Evolutionary conservation across 225 moss, liverwort and hornwort genomes (phyloP).

Genomic region (Physcomitrellopsis africana): DNA sequence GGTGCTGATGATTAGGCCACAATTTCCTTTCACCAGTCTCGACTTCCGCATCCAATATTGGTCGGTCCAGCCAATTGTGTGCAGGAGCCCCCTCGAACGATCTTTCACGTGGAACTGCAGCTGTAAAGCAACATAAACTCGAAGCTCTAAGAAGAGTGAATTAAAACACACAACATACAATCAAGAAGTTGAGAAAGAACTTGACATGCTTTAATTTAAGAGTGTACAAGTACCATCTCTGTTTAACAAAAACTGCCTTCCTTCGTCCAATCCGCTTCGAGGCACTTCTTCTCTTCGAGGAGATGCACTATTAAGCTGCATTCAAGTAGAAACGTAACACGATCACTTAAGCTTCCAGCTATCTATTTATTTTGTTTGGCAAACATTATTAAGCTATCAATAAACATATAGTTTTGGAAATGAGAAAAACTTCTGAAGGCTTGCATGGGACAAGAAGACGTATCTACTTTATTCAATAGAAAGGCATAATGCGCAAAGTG

Average conservation of each 20-base stretch:
- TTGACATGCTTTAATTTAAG: neutral
- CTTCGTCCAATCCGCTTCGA: slow-evolving; percentile 50
- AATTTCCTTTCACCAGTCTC: slow-evolving; percentile 72
- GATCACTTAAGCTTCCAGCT: neutral
- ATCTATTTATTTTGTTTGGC: neutral
- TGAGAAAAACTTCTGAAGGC: neutral
- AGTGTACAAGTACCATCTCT: slow-evolving; percentile 45
- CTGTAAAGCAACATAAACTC: slow-evolving; percentile 5
- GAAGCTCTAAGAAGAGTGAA: neutral
- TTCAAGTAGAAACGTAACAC: neutral
- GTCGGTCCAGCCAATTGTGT: slow-evolving; percentile 62
- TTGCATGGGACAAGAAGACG: neutral
- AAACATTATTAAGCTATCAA: neutral
- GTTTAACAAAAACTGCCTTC: slow-evolving; percentile 39
- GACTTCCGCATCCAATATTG: slow-evolving; percentile 51
- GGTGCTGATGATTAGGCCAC: slow-evolving; percentile 75
- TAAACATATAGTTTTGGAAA: neutral
- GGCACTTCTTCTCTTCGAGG: slow-evolving; percentile 48
- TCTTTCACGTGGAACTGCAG: slow-evolving; percentile 39
- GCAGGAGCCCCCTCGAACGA: slow-evolving; percentile 59
- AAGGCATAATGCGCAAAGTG: neutral
- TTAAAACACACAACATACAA: fast-evolving
- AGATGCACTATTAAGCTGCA: slow-evolving; percentile 55
- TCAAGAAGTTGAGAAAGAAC: neutral
- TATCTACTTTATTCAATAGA: no score